phyloP scores from a whole-genome alignment of 495 filamentous ascomycete species.

The Talaromyces liani region DNA sequence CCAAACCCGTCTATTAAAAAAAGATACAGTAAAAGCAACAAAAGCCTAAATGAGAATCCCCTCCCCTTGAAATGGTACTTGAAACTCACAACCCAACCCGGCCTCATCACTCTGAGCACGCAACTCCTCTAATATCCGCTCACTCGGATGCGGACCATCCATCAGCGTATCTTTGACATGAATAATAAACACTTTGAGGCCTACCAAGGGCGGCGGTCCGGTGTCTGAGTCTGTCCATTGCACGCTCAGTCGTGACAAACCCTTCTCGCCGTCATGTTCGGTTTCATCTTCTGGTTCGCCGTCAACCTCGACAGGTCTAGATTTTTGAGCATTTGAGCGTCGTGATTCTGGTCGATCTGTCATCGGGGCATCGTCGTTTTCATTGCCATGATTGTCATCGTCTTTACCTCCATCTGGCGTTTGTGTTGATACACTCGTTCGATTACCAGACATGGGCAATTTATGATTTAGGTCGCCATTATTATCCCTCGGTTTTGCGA shows the following conservation, averaged over 20 bases:
- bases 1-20: not conserved
- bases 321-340: not conserved
- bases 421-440: not conserved
- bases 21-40: not conserved
- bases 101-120: slow-evolving; percentile 49
- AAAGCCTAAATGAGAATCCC: slow-evolving; percentile 27
- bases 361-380: not conserved
- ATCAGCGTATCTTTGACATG: slow-evolving; percentile 72
- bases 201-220: slow-evolving; percentile 35
- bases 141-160: slow-evolving; percentile 54
- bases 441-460: not conserved
- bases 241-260: not conserved
- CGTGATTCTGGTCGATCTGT: not conserved
- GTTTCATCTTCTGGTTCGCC: slow-evolving; percentile 11
- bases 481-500: not conserved
- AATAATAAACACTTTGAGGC: slow-evolving; percentile 64
- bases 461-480: not conserved
- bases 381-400: not conserved
- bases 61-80: slow-evolving; percentile 52
- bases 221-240: slow-evolving; percentile 7
- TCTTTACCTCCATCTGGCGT: not conserved
- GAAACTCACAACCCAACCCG: slow-evolving; percentile 71
- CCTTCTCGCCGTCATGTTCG: slow-evolving; percentile 1
- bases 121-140: slow-evolving; percentile 63
- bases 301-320: slow-evolving; percentile 4